These are phyloP conservation scores for Sporothrix humicola DNA, from an alignment of 2,329 filamentous ascomycete species.

Conservation along the genomic window DNA sequence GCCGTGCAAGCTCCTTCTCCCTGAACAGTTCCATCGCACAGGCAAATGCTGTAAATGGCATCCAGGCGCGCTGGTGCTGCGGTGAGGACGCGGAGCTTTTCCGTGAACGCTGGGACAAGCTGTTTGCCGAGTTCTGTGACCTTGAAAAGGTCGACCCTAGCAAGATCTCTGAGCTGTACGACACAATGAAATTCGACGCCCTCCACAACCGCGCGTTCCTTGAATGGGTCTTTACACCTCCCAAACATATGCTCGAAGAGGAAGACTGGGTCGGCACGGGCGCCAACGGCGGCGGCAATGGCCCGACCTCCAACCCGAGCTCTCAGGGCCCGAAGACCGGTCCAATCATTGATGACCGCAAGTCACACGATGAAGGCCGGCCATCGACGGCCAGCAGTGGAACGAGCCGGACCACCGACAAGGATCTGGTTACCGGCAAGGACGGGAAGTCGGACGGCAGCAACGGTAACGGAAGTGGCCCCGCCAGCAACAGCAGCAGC, in stretches of 20 bases:
- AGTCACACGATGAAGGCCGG: constrained; percentile 33
- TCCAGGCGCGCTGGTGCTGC: constrained; percentile 94
- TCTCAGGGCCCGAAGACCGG: not conserved
- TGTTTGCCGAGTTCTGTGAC: constrained; percentile 95
- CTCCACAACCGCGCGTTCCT: constrained; percentile 95
- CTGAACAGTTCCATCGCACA: constrained; percentile 54
- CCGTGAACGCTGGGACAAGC: constrained; percentile 96
- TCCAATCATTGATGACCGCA: constrained; percentile 29
- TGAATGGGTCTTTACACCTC: constrained; percentile 96
- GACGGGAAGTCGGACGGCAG: constrained; percentile 38
- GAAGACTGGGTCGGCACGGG: constrained; percentile 49
- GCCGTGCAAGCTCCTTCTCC: constrained; percentile 49
- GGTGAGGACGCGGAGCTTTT: constrained; percentile 95
- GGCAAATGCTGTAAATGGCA: constrained; percentile 67
- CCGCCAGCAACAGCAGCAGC: not conserved
- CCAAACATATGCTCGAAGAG: constrained; percentile 76
- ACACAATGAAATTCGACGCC: constrained; percentile 99
- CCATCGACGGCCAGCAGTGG: constrained; percentile 17
- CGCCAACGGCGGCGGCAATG: constrained; percentile 13
- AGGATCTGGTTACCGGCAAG: constrained; percentile 42
- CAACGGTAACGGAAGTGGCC: not conserved
- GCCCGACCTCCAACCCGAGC: constrained; percentile 17
- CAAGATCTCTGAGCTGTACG: constrained; percentile 97
- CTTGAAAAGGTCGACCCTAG: constrained; percentile 97
- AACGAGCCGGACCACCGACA: constrained; percentile 21